phyloP scores from a whole-genome alignment of 2,329 filamentous ascomycete species.

The Colletotrichum costaricense region DNA sequence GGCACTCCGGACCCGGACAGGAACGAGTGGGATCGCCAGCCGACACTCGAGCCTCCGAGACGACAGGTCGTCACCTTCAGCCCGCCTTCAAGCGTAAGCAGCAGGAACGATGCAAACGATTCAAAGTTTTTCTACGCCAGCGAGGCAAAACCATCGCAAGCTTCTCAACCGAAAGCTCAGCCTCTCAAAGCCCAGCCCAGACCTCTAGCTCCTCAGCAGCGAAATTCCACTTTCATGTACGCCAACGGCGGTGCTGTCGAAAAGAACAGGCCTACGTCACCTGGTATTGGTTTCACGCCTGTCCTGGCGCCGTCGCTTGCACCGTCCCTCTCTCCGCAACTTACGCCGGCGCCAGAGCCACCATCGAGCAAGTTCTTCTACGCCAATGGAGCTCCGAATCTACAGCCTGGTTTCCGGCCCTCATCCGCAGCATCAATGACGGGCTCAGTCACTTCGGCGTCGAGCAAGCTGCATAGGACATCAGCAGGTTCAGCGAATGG shows the following conservation, averaged over 20 bases:
- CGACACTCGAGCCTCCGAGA: slow-evolving; percentile 41
- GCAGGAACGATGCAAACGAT: slow-evolving; percentile 49
- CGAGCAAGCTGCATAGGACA: slow-evolving; percentile 51
- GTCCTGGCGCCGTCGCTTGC: slow-evolving; percentile 40
- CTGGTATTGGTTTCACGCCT: slow-evolving; percentile 35
- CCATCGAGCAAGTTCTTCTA: slow-evolving; percentile 78
- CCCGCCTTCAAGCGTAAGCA: slow-evolving; percentile 47
- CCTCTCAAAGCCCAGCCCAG: slow-evolving; percentile 40
- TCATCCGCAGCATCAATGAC: slow-evolving; percentile 50
- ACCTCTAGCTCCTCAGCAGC: slow-evolving; percentile 53
- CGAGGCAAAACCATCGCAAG: slow-evolving; percentile 66
- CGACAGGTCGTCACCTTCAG: slow-evolving; percentile 52
- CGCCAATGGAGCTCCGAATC: slow-evolving; percentile 72
- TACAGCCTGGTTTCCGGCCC: slow-evolving; percentile 51
- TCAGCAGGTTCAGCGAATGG: slow-evolving; percentile 34
- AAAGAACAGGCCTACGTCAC: slow-evolving; percentile 45
- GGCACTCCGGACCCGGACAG: slow-evolving; percentile 65
- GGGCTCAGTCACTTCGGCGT: slow-evolving; percentile 58
- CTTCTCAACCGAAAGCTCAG: slow-evolving; percentile 25
- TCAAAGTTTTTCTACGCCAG: slow-evolving; percentile 94
- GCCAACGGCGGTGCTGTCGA: slow-evolving; percentile 61
- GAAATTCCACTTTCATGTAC: slow-evolving; percentile 66
- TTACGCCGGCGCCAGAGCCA: slow-evolving; percentile 50
- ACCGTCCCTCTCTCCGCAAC: slow-evolving; percentile 47
- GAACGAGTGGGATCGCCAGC: slow-evolving; percentile 57